Evolutionary conservation across 495 filamentous ascomycete genomes (phyloP).

Genomic region (Daldinia childiae): DNA sequence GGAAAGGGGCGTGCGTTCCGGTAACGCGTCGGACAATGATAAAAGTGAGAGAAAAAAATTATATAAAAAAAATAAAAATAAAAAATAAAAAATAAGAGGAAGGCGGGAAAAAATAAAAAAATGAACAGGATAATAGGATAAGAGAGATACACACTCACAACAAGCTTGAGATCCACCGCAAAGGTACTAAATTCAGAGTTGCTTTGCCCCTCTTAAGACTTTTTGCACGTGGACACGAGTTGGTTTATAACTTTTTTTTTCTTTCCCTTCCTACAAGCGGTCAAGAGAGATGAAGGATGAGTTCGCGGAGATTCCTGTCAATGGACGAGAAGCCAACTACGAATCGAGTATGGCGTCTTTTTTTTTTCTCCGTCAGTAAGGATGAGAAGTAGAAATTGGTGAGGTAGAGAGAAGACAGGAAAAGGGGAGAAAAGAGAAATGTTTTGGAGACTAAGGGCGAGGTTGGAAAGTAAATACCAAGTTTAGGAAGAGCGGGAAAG

Average conservation of each 20-base stretch:
- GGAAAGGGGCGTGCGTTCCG: constrained; percentile 24
- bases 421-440: constrained; percentile 14
- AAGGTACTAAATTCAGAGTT: constrained; percentile 39
- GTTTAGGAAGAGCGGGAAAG: constrained; percentile 36
- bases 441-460: constrained; percentile 29
- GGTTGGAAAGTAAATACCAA: constrained; percentile 46
- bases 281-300: constrained; percentile 36
- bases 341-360: constrained; percentile 20
- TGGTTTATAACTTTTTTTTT: constrained; percentile 29
- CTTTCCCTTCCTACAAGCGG: constrained; percentile 36
- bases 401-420: constrained; percentile 34
- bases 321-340: constrained; percentile 34
- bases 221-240: constrained; percentile 41
- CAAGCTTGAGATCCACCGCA: constrained; percentile 37
- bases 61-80: too few species aligned
- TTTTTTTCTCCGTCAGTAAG: constrained; percentile 12
- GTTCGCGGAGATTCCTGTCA: constrained; percentile 35
- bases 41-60: background rate
- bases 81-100: constrained; percentile 31
- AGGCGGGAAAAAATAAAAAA: constrained; percentile 38
- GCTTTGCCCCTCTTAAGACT: constrained; percentile 37
- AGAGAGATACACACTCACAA: constrained; percentile 42
- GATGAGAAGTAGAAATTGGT: constrained; percentile 18
- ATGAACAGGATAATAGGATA: constrained; percentile 31
- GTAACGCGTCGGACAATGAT: constrained; percentile 39